phyloP scores from a whole-genome alignment of 176 grass and related monocot genomes.

The bread wheat (Triticum aestivum) region DNA sequence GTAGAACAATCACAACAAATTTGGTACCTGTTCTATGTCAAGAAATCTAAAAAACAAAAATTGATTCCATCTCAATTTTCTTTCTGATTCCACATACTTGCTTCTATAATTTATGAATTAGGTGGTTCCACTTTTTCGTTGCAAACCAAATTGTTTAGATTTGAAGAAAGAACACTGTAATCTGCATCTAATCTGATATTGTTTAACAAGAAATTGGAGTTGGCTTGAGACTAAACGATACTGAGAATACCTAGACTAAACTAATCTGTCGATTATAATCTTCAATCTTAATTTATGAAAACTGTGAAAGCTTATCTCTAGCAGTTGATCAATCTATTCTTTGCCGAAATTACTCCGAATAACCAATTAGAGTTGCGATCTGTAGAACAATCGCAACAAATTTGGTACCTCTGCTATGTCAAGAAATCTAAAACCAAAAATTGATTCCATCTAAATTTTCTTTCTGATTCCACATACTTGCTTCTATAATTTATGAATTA shows the following conservation, averaged over 20 bases:
- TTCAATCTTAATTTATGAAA: neutral
- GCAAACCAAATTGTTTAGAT: too few relatives aligned
- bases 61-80: neutral
- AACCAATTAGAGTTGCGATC: too few relatives aligned
- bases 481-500: neutral
- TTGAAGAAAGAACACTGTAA: too few relatives aligned
- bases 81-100: neutral
- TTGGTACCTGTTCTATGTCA: neutral
- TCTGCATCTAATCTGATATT: too few relatives aligned
- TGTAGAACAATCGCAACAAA: too few relatives aligned
- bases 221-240: neutral
- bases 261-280: neutral
- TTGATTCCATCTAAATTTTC: neutral
- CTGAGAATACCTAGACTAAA: neutral
- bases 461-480: neutral
- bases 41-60: neutral
- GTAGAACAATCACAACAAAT: too few relatives aligned
- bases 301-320: too few relatives aligned
- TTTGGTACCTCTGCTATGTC: neutral
- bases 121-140: neutral
- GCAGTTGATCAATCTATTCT: too few relatives aligned
- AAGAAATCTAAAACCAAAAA: neutral
- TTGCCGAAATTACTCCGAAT: too few relatives aligned
- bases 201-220: neutral
- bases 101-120: neutral